Evolutionary conservation across 306 rosid genomes (phyloP), one percentile per base, ranked within the genome.

Genomic region (Prinsepia uniflora): DNA sequence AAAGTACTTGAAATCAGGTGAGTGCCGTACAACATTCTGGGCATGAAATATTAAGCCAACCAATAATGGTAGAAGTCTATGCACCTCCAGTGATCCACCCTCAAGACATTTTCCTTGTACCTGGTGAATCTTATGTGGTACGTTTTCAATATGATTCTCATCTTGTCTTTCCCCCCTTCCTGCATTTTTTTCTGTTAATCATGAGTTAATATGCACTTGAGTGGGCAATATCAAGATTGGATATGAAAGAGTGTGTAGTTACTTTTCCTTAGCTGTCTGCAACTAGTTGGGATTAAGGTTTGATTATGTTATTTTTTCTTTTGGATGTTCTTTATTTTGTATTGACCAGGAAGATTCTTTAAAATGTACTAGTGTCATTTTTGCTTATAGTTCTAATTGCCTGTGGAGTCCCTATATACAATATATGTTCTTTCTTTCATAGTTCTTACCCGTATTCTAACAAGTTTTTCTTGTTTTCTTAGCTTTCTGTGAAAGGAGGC

Each of bases 61-160:
- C 87, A 71, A 84, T 93, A 77, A 88, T 73, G 81, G 86, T 93
- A 64, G 98, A 93, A 84, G 97, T 90, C 72, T 93, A 93, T 79
- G 92, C 89, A 68, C 86, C 88, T 49, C 98, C 97, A 39, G 85
- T 70, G 72, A 81, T 93, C 44, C 79, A 81, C 66, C 98, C 98
- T 66, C 78, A 73, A 1, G 83, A 79, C 67, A 81, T 93, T 70
- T 90, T 85, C 76, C 90, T 93, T 71, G 83, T 87, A 70, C 98
- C 98, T 40, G 94, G 96, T 81, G 92, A 94, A 44, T 84, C 97
- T 45, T 88, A 83, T 78, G 84, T 81, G 89, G 98, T 92, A 92
- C 74, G 90, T 70, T 75, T 62, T 58, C 40, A 30, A 82, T 57
- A 30, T 5, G 41, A 57, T 11, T 22, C 41, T 24, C 41, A 57